Base-by-base conservation (phyloP, 2,329 filamentous ascomycete genomes). In the Aspergillus pseudoviridinutans region DNA sequence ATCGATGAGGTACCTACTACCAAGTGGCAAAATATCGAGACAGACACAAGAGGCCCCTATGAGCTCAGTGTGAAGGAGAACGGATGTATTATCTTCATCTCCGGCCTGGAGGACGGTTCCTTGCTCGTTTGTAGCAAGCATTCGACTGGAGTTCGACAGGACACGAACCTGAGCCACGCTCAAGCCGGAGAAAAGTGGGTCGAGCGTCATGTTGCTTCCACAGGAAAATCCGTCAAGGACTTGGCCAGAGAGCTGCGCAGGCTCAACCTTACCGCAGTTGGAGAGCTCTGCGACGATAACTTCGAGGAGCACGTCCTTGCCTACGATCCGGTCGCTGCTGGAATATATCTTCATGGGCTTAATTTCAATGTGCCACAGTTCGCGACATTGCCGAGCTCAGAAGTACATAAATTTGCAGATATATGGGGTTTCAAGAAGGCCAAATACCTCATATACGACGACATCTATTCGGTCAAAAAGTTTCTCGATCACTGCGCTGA, bases 111-210 rank as follows among this genome's bases (percentile, higher is more conserved):
- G 68, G 92, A 97, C 67, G 92, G 86, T 38, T 91, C 90, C 1
- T 80, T 99, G 9, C 80, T 99, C 7, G 92, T 99, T n/a, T 97
- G 93, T 83, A 97, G 93, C 81, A 99, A 99, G 72, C 94, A 99
- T 74, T 97, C 94, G 0, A 97, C 92, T 0, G 94, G 94, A 6
- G 80, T 85, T 25, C 84, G 93, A n/a, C 76, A 75, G 24, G 91
- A 95, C 69, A 76, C 80, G 4, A 82, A 86, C 29, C 64, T 89
- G 57, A 97, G 91, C 75, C 94, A 99, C 78, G 91, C 94, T 3
- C 81, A 83, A 58, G 91, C 87, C 3, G 94, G 93, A 49, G 92
- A 97, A 79, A 77, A 77, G 58, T 93, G 91, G 82, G 81, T 96
- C 0, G 88, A 94, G 71, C 83, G 80, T 62, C 94, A 99, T 75